Evolutionary conservation across 2,329 filamentous ascomycete genomes (phyloP), one percentile per base, ranked within the genome.

Genomic region (Rutstroemia sp.): DNA sequence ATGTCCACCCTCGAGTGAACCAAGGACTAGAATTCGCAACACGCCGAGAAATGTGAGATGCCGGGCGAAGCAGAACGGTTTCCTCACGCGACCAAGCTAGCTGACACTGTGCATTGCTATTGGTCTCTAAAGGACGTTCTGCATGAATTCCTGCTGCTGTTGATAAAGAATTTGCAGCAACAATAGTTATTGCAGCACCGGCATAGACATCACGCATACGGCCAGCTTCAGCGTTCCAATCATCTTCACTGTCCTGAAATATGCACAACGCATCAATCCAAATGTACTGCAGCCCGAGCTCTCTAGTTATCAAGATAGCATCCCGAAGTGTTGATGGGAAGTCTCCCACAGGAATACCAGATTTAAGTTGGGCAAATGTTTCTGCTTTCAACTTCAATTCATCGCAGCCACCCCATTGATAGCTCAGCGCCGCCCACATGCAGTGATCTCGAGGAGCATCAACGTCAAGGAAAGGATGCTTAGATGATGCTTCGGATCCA

Each of bases 231-330:
- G 47, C 41, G 21, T 38, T 52, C 54, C 49, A 52, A 9, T 52
- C 54, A 38, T 52, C 54, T 46, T 12, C n/a, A 39, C 49, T 46
- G 18, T 56, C 54, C 30, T 56, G 54, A 45, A 49, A 21, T 16
- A 56, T 56, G 12, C 54, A 56, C 4, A 56, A 19, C 18, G 54
- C 47, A 46, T 56, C 48, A 19, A 56, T 56, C 54, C 54, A 56
- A 18, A 56, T n/a, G n/a, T 52, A 56, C 12, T 52, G 39, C 7
- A 56, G 2, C 10, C 49, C 39, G 23, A 52, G 39, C 18, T 52
- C 39, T 21, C 48, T 27, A 8, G 41, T 52, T 14, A 44, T 46
- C n/a, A 45, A 38, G 16, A 56, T 18, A 5, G 39, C 54, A 39
- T 52, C 54, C 16, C 49, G 38, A 25, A 56, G 16, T 8, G 54